These are phyloP conservation scores for Annulohypoxylon moriforme DNA, from an alignment of 495 filamentous ascomycete species.

Conservation along the genomic window DNA sequence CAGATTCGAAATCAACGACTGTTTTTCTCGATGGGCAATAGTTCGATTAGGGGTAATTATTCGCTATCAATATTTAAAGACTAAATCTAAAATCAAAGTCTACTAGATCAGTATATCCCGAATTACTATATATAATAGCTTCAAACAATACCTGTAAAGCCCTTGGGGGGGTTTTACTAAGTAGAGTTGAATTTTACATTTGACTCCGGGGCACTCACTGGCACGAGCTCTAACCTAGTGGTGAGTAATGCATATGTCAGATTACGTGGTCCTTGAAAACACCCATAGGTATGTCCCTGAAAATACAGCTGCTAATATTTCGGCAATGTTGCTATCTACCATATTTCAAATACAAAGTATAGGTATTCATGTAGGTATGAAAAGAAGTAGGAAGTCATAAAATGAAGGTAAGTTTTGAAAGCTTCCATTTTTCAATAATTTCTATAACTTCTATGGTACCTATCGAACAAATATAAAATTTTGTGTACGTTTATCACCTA, in stretches of 20 bases:
- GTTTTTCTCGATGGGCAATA: not conserved
- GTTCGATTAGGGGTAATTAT: not conserved
- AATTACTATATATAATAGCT: not conserved
- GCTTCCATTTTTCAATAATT: not conserved
- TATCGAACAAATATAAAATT: not conserved
- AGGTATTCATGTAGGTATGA: no score
- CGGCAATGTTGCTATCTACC: not conserved
- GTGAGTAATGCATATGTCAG: not conserved
- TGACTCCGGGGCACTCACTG: not conserved
- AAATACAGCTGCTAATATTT: not conserved
- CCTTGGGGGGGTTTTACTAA: not conserved
- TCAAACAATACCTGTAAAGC: not conserved
- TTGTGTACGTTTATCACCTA: not conserved
- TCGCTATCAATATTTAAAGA: not conserved
- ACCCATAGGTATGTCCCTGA: not conserved
- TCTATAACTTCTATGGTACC: no score
- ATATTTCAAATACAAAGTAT: not conserved
- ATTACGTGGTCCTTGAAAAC: not conserved
- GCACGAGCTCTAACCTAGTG: not conserved
- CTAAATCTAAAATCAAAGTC: not conserved
- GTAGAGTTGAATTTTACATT: not conserved
- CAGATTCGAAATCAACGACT: not conserved
- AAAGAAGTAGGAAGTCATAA: not conserved
- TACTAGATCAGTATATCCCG: not conserved
- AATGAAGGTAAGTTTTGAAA: not conserved